These are phyloP conservation scores for Delitschia confertaspora DNA, from an alignment of 495 filamentous ascomycete species.

Conservation along the genomic window DNA sequence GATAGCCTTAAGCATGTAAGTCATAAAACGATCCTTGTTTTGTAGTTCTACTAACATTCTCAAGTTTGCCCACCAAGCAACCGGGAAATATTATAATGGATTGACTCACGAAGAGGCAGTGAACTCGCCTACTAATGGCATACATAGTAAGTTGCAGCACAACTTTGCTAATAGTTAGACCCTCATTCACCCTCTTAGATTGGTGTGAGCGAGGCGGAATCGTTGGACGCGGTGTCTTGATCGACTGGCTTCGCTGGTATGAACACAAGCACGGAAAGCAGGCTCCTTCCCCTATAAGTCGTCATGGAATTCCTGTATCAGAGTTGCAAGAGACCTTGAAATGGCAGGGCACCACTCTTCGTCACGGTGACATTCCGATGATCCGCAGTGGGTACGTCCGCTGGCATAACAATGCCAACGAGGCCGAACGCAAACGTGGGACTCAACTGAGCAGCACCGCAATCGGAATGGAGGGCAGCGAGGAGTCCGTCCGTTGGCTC, in stretches of 20 bases:
- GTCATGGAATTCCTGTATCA: slow-evolving; percentile 31
- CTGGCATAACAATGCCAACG: slow-evolving; percentile 29
- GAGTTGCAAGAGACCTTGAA: slow-evolving; percentile 31
- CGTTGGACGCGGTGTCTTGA: slow-evolving; percentile 47
- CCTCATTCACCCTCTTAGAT: too few species aligned
- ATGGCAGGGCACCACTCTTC: slow-evolving; percentile 36
- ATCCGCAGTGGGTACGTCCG: slow-evolving; percentile 39
- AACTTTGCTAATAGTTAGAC: too few species aligned
- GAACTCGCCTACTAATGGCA: slow-evolving; percentile 13
- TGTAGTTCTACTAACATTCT: slow-evolving; percentile 51
- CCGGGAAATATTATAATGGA: slow-evolving; percentile 49
- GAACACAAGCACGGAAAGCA: slow-evolving; percentile 11
- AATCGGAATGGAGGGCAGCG: slow-evolving; percentile 34
- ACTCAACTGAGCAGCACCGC: slow-evolving; percentile 25
- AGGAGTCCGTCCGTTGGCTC: slow-evolving; percentile 40
- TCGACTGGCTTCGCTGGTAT: slow-evolving; percentile 43
- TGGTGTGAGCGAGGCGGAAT: slow-evolving; percentile 41
- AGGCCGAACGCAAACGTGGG: slow-evolving; percentile 30
- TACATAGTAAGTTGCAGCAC: slow-evolving; percentile 20
- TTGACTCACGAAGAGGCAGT: slow-evolving; percentile 17
- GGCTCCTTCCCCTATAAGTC: slow-evolving; percentile 11
- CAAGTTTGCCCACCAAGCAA: slow-evolving; percentile 41
- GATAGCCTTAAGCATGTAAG: slow-evolving; percentile 30
- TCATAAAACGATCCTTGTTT: slow-evolving; percentile 47
- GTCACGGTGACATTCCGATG: slow-evolving; percentile 41